These are phyloP conservation scores for Aspergillus hiratsukae DNA, from an alignment of 2,329 filamentous ascomycete genomes.

Conservation along the genomic window DNA sequence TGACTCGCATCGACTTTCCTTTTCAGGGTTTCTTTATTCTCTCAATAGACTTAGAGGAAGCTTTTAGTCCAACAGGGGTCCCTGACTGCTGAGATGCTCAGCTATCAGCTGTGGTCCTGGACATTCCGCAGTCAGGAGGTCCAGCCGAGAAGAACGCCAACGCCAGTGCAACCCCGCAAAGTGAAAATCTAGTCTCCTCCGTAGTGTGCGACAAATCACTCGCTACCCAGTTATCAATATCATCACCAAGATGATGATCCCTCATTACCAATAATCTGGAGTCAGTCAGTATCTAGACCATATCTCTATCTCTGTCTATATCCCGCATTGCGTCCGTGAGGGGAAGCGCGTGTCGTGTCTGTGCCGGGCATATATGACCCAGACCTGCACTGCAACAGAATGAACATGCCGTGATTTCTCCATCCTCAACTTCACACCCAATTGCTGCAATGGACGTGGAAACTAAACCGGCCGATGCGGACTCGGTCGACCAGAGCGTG, in stretches of 20 bases:
- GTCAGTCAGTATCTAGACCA: background rate
- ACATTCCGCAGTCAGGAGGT: background rate
- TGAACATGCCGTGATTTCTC: background rate
- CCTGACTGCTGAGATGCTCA: background rate
- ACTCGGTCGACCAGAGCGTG: conserved; percentile 30
- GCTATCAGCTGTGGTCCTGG: background rate
- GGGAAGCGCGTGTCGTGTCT: background rate
- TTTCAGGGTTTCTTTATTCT: background rate
- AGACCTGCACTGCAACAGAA: background rate
- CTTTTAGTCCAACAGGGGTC: no score
- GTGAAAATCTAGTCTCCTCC: background rate
- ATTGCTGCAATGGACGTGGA: conserved; percentile 23
- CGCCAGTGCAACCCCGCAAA: background rate
- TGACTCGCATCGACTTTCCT: background rate
- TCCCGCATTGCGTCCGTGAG: background rate
- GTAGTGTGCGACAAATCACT: no score
- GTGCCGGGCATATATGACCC: background rate
- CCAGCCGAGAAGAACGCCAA: background rate
- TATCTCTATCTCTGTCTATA: background rate
- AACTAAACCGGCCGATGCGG: conserved; percentile 25
- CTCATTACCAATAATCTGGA: background rate
- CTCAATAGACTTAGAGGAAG: background rate
- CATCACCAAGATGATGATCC: background rate
- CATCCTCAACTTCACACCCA: background rate
- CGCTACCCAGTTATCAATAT: background rate